Evolutionary conservation across 192 early-diverging fungal species (phyloP).

Genomic region (Coemansia sp.): DNA sequence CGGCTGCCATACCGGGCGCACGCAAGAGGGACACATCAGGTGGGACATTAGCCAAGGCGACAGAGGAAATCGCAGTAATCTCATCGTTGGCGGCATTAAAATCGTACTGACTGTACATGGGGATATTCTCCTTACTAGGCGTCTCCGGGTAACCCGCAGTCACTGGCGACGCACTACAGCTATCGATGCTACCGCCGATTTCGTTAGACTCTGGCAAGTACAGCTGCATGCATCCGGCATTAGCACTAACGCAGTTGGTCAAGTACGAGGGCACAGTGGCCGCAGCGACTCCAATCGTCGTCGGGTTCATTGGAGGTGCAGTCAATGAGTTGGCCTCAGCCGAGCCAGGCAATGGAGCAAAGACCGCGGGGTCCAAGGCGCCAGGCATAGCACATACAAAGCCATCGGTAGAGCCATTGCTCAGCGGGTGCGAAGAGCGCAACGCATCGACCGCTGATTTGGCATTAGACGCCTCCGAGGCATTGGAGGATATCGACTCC

Average conservation of each 20-base stretch:
- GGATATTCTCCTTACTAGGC: conserved; percentile 53
- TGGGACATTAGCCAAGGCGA: background rate
- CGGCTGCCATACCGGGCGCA: background rate
- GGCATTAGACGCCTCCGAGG: background rate
- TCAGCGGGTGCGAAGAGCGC: conserved; percentile 3
- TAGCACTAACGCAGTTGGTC: background rate
- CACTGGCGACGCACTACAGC: conserved; percentile 33
- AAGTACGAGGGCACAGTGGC: conserved; percentile 8
- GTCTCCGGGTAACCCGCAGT: conserved; percentile 40
- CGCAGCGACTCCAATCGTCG: conserved; percentile 19
- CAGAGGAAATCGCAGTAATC: background rate
- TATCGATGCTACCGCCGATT: conserved; percentile 14
- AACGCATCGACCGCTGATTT: background rate
- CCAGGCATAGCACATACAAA: conserved; percentile 7
- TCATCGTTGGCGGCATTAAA: conserved; percentile 5
- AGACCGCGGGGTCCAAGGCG: background rate
- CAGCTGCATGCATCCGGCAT: conserved; percentile 27
- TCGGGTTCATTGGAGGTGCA: conserved; percentile 52
- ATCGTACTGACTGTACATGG: conserved; percentile 27
- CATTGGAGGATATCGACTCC: conserved; percentile 4
- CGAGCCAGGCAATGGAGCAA: conserved; percentile 14
- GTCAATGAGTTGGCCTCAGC: conserved; percentile 42
- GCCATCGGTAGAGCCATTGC: background rate
- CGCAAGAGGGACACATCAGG: background rate
- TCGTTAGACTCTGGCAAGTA: conserved; percentile 30